Base-by-base conservation (phyloP, 2,329 filamentous ascomycete genomes). In the Penicillium sclerotigenum region DNA sequence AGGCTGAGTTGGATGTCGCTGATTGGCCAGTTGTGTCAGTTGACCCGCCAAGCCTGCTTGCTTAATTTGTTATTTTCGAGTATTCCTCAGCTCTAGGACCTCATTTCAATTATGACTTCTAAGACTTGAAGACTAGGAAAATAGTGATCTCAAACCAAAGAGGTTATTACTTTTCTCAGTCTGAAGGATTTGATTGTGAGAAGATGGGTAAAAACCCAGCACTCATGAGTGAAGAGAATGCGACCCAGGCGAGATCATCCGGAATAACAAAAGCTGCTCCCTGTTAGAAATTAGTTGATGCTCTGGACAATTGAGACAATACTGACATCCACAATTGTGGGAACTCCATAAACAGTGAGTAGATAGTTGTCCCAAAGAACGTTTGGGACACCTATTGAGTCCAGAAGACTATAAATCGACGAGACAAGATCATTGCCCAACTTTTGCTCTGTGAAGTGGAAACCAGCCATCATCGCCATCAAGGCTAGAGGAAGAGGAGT, bases 361-460 rank as follows among this genome's bases (percentile, higher is more conserved):
- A 70, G 59, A 56, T 63, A 69, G 52, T 69, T 68, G n/a, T 65
- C 68, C 65, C 62, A 67, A 5, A 69, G 61, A 36, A 68, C 37
- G 57, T 66, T 67, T 1, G 67, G 63, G 18, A 69, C 52, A 42
- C 46, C 46, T 53, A 34, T 52, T 5, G 24, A 36, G 34, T 57
- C 42, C n/a, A 69, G 61, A 46, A 65, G 58, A 33, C 40, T 52
- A 45, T 63, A 64, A 13, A 68, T 58, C n/a, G 52, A 60, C 24
- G 56, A 37, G 31, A 67, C 54, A 18, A 68, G 56, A 2, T 56
- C 52, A 10, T 59, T 47, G 48, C 62, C 47, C 34, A 42, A 42
- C 22, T 28, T 28, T n/a, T 42, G 40, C 10, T 42, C 24, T 1
- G 40, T 28, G 40, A 42, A 26, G 13, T n/a, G 40, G 22, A 28